Conservation (phyloP, 805 yeast species). For the Monosporozyma solicola region DNA sequence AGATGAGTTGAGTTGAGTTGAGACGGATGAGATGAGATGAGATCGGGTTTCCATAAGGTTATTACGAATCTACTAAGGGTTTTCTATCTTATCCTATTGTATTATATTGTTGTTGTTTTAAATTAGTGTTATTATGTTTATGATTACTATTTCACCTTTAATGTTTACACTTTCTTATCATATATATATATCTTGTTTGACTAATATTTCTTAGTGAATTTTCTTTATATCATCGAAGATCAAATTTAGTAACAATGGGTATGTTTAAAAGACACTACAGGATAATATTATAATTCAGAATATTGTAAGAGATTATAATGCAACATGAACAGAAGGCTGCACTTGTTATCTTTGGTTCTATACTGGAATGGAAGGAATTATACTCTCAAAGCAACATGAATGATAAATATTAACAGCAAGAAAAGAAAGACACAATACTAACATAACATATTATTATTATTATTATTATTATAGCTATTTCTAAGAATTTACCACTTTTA, state of each 20-base stretch:
- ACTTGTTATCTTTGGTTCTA: too few species aligned
- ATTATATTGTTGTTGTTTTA: background rate
- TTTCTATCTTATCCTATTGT: background rate
- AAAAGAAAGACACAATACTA: background rate
- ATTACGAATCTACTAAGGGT: background rate
- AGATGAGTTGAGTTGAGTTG: background rate
- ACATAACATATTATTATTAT: background rate
- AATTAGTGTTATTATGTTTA: background rate
- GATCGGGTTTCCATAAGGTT: background rate
- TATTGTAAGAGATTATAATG: background rate
- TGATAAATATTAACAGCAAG: too few species aligned
- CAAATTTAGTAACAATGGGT: conserved; percentile 36
- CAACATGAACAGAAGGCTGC: background rate
- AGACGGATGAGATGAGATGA: background rate
- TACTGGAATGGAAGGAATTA: too few species aligned
- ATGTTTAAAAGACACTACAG: conserved; percentile 13
- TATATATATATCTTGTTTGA: background rate
- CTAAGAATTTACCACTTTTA: conserved; percentile 97
- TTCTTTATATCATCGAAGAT: background rate
- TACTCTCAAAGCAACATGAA: too few species aligned
- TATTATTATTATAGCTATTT: conserved; percentile 59
- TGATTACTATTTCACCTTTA: background rate
- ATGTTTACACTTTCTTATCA: background rate
- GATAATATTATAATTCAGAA: too few species aligned
- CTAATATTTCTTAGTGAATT: background rate